These are phyloP conservation scores for Phyllachora maydis DNA, from an alignment of 2,329 filamentous ascomycete species.

Conservation along the genomic window DNA sequence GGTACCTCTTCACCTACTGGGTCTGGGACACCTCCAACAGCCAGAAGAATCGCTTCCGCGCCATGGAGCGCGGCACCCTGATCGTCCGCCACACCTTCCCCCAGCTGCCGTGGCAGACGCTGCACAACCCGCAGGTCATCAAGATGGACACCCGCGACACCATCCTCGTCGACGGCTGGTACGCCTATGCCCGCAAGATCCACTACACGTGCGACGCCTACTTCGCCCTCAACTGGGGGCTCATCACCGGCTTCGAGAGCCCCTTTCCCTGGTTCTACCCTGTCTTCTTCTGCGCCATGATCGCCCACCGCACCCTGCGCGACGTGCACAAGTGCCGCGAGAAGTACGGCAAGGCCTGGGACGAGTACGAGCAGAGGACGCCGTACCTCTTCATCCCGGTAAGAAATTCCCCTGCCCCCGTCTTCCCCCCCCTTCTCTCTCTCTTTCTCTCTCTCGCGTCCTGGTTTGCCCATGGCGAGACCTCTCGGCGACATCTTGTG, in stretches of 20 bases:
- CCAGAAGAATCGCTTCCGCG: slow-evolving; percentile 70
- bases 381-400: slow-evolving; percentile 39
- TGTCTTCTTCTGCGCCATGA: slow-evolving; percentile 62
- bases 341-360: slow-evolving; percentile 71
- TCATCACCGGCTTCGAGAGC: slow-evolving; percentile 60
- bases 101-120: slow-evolving; percentile 56
- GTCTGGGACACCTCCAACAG: slow-evolving; percentile 68
- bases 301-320: slow-evolving; percentile 53
- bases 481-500: no score
- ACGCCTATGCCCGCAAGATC: slow-evolving; percentile 51
- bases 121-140: slow-evolving; percentile 54
- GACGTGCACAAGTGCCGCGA: slow-evolving; percentile 56
- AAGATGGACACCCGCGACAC: slow-evolving; percentile 45
- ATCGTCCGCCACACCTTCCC: slow-evolving; percentile 54
- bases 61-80: slow-evolving; percentile 43
- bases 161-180: slow-evolving; percentile 61
- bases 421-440: background rate
- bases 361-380: slow-evolving; percentile 58
- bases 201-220: slow-evolving; percentile 67
- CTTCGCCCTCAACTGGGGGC: slow-evolving; percentile 58
- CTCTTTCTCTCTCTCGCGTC: slow-evolving; percentile 2
- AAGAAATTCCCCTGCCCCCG: slow-evolving; percentile 5
- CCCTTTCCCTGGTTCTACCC: slow-evolving; percentile 86
- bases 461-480: no score
- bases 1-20: slow-evolving; percentile 62